phyloP scores from a whole-genome alignment of 2,329 filamentous ascomycete species.

The Thelonectria blattea region DNA sequence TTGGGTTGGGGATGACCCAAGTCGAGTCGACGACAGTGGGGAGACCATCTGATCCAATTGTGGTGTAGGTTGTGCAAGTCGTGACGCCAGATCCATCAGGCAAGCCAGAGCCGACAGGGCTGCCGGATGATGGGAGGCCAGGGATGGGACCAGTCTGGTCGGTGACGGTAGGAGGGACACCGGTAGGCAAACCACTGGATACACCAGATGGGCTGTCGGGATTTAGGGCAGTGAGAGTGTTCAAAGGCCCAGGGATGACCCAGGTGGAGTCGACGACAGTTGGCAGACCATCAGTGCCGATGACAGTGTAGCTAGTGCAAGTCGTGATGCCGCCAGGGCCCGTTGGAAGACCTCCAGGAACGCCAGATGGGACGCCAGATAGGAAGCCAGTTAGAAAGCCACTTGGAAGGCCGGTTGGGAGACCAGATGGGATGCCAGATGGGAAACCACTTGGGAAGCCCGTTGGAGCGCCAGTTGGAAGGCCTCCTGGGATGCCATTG shows the following conservation, averaged over 20 bases:
- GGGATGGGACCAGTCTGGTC: conserved; percentile 20
- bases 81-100: conserved; percentile 22
- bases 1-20: conserved; percentile 37
- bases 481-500: background rate
- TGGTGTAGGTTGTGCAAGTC: conserved; percentile 36
- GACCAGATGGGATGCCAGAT: conserved; percentile 12
- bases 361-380: background rate
- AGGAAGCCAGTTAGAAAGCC: background rate
- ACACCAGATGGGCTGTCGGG: conserved; percentile 19
- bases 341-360: conserved; percentile 15
- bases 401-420: conserved; percentile 1
- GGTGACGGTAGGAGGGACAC: conserved; percentile 18
- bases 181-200: conserved; percentile 27
- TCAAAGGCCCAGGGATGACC: conserved; percentile 36
- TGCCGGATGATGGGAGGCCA: conserved; percentile 6
- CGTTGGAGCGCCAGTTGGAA: conserved; percentile 13
- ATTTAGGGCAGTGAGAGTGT: conserved; percentile 25
- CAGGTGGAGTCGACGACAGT: conserved; percentile 43
- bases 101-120: conserved; percentile 13
- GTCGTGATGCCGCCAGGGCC: conserved; percentile 30
- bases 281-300: conserved; percentile 35
- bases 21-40: conserved; percentile 43
- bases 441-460: conserved; percentile 15
- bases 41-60: conserved; percentile 32
- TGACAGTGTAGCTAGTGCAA: conserved; percentile 39